phyloP scores from a whole-genome alignment of 345 rosid species.

The Lepidium aucheri region DNA sequence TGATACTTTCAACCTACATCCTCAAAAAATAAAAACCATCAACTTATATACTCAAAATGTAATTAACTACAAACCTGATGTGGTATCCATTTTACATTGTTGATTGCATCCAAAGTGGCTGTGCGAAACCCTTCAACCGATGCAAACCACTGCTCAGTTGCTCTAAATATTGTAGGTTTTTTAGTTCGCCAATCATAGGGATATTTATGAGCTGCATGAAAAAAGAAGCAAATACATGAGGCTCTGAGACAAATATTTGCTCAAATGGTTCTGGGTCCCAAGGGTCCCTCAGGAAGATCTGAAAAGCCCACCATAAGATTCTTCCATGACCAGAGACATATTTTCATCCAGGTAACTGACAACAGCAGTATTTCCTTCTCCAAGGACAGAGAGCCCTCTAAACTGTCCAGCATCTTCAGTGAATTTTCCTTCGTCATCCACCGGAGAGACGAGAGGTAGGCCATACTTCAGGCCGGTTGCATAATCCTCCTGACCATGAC shows the following conservation, averaged over 20 bases:
- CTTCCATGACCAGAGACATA: conserved; percentile 68
- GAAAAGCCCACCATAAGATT: conserved; percentile 61
- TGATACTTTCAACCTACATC: not conserved
- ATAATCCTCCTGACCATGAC: conserved; percentile 98
- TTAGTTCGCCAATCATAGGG: conserved; percentile 99
- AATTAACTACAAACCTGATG: conserved; percentile 56
- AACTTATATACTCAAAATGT: not conserved
- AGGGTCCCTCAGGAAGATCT: not conserved
- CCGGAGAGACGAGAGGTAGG: conserved; percentile 71
- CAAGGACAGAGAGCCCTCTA: conserved; percentile 88
- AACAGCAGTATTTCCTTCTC: conserved; percentile 83
- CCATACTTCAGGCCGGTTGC: conserved; percentile 82
- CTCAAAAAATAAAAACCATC: not conserved
- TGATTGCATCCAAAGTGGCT: conserved; percentile 80
- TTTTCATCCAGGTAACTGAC: conserved; percentile 68
- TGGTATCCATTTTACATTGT: conserved; percentile 80
- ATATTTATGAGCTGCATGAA: conserved; percentile 71
- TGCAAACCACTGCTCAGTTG: conserved; percentile 99
- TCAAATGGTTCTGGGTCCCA: not conserved
- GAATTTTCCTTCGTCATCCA: conserved; percentile 84
- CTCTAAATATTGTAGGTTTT: conserved; percentile 92
- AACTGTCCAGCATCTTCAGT: conserved; percentile 88
- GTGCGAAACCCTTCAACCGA: conserved; percentile 86
- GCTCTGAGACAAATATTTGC: not conserved
- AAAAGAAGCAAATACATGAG: conserved; percentile 3